Base-by-base conservation (phyloP, 1,139 yeast genomes). In the Sugiyamaella xylanicola region DNA sequence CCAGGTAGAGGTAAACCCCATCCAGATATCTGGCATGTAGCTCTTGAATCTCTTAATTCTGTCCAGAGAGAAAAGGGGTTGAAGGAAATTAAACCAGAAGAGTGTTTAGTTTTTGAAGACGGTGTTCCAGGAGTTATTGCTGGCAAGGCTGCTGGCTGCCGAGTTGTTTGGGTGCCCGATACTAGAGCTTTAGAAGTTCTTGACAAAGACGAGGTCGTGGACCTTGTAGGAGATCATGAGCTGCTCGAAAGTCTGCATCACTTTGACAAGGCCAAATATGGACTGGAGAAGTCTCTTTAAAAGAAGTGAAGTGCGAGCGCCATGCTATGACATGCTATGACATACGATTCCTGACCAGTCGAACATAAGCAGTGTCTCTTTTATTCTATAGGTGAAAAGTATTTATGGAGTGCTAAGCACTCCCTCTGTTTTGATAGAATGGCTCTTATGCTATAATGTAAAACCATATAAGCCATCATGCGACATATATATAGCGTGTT, bases 161-260 rank as follows among this genome's bases (percentile, higher is more conserved):
- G 77, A 53, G 96, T 92, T 8, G 79, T 92, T 48, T 93, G 98
- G 98, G 87, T 92, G 16, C 98, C 99, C 3, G 95, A 92, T 69
- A 77, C 77, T 17, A 81, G 85, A 53, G 95, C 95, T 0, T 68
- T 81, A 44, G 74, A 77, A 29, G 79, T 81, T 16, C 70, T 87
- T 49, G 77, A 77, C 25, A 70, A 67, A 22, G 72, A 73, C 47
- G 67, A 74, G 47, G 68, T 67, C 11, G 74, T 72, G 47, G 64
- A 73, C 39, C 74, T 75, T 11, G 71, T 85, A 51, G 75, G 73
- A 44, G 73, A 77, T 48, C 95, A 93, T 41, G 84, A 81, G 63
- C 71, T 85, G 17, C 67, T 89, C 49, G 65, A 63, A 2, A 75
- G 83, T 16, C 73, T 91, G 51, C 74, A 67, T 36, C 79, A 82